Evolutionary conservation across 1,139 yeast genomes (phyloP).

Genomic region (Pneumocystis oryctolagi): DNA sequence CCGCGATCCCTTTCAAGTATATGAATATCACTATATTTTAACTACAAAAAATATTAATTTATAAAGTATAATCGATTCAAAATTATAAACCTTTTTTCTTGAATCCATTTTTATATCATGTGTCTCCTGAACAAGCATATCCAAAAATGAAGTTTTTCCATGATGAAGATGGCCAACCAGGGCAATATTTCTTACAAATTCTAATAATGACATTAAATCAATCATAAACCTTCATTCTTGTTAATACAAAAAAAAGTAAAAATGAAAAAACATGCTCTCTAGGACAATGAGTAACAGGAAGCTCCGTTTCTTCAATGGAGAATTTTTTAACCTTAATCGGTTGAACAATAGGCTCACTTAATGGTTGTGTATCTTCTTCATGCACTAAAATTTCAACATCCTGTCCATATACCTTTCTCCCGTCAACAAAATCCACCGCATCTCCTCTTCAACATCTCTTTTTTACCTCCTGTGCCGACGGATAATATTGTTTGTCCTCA

Average conservation of each 20-base stretch:
- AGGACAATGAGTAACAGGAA: constrained; percentile 50
- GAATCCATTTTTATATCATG: constrained; percentile 29
- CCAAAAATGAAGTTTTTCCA: constrained; percentile 81
- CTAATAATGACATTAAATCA: constrained; percentile 39
- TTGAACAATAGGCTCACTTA: constrained; percentile 50
- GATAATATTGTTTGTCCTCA: constrained; percentile 34
- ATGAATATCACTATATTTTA: constrained; percentile 58
- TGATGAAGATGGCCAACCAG: constrained; percentile 67
- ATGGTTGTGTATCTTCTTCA: constrained; percentile 38
- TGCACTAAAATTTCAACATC: constrained; percentile 54
- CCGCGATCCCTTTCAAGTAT: constrained; percentile 58
- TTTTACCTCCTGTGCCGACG: constrained; percentile 26
- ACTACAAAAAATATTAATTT: constrained; percentile 19
- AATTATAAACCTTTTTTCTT: constrained; percentile 24
- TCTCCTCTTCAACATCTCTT: background rate
- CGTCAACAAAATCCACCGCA: background rate
- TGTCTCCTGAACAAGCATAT: constrained; percentile 48
- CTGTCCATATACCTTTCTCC: constrained; percentile 31
- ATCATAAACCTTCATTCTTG: constrained; percentile 24
- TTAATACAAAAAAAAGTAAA: background rate
- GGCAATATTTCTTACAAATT: constrained; percentile 61
- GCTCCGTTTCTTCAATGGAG: constrained; percentile 35
- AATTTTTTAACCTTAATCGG: constrained; percentile 36
- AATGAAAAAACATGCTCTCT: constrained; percentile 33
- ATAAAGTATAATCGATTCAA: background rate